These are phyloP conservation scores for Ammopiptanthus mongolicus DNA, from an alignment of 306 rosid species.

Conservation along the genomic window DNA sequence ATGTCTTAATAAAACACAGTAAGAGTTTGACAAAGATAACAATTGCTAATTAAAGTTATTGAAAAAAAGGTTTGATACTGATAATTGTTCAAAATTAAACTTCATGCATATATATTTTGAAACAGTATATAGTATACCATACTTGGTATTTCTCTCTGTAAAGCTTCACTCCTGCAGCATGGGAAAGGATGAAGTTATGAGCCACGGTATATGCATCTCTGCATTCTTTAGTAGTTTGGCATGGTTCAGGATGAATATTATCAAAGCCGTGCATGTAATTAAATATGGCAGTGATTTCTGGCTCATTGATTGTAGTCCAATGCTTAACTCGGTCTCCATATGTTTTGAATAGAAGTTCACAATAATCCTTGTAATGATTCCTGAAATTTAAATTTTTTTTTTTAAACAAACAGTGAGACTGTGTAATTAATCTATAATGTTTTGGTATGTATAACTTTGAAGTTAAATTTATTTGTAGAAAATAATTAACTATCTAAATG, in stretches of 20 bases:
- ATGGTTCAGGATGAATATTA: constrained; percentile 22
- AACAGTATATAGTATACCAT: not conserved
- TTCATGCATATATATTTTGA: no score
- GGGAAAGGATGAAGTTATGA: constrained; percentile 37
- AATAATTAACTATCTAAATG: no score
- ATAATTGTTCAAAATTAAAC: no score
- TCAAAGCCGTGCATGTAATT: constrained; percentile 22
- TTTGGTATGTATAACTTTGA: not conserved
- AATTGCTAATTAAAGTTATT: no score
- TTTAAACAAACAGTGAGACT: not conserved
- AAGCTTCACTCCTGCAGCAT: constrained; percentile 25
- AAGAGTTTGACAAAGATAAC: no score
- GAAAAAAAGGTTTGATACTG: no score
- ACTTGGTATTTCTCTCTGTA: constrained; percentile 33
- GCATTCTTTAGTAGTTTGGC: not conserved
- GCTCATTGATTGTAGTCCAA: constrained; percentile 42
- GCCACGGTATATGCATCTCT: constrained; percentile 30
- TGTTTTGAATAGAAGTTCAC: constrained; percentile 29
- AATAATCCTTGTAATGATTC: constrained; percentile 27
- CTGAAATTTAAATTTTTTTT: constrained; percentile 21
- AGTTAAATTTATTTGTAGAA: not conserved
- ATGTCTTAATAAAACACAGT: no score
- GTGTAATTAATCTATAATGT: not conserved
- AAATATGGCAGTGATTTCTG: constrained; percentile 4
- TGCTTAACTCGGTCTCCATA: constrained; percentile 45